A percentile compares a stretch with the other conserved stretches of the same genome.
Evolutionary conservation across 305 asterid genomes (phyloP).

Genomic region (Solanum hybrid): DNA sequence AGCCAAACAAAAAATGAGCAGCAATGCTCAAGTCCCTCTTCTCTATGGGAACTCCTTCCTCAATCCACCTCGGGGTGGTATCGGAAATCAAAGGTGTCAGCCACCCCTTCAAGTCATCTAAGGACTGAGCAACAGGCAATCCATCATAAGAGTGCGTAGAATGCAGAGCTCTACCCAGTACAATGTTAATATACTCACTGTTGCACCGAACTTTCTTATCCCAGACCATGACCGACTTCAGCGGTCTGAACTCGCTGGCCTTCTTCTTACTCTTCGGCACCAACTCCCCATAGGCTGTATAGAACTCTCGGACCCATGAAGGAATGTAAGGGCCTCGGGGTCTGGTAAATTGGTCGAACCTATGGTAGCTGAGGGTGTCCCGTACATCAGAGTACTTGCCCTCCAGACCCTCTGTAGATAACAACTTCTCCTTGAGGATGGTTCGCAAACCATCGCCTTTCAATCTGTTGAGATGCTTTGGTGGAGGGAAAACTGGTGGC

Average conservation of each 20-base stretch:
- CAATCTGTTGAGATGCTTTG: background rate
- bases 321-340: background rate
- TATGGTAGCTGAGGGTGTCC: background rate
- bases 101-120: background rate
- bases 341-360: background rate
- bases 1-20: background rate
- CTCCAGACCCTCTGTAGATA: background rate
- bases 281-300: background rate
- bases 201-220: background rate
- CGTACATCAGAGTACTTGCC: background rate
- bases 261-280: background rate
- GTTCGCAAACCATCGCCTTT: background rate
- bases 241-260: background rate
- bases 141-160: background rate
- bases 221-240: background rate
- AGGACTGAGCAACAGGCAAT: background rate
- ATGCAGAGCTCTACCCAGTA: background rate
- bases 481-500: background rate
- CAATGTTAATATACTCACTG: background rate
- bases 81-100: background rate
- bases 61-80: background rate
- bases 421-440: background rate
- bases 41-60: background rate
- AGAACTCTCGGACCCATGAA: background rate
- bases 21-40: background rate